phyloP scores from a whole-genome alignment of 768 basidiomycete genomes.

The Pisolithus orientalis region DNA sequence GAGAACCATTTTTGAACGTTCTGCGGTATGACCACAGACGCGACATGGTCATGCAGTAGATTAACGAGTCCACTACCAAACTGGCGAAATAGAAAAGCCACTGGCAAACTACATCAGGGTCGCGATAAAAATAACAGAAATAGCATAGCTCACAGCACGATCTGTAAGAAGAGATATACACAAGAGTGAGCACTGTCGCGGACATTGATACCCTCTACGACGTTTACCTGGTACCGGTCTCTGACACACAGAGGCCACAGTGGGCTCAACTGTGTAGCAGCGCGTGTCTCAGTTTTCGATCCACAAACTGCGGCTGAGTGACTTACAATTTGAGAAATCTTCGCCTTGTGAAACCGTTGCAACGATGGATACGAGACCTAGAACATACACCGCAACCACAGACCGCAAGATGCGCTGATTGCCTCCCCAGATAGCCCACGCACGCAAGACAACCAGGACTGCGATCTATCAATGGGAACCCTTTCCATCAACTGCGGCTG shows the following conservation, averaged over 20 bases:
- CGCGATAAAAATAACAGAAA: neutral
- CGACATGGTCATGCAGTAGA: neutral
- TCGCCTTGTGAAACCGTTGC: neutral
- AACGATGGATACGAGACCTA: neutral
- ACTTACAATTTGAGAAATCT: neutral
- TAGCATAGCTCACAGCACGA: neutral
- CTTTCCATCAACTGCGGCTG: neutral
- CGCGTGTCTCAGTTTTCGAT: neutral
- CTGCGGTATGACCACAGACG: neutral
- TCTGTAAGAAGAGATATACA: neutral
- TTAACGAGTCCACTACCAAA: neutral
- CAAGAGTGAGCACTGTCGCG: neutral
- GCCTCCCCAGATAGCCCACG: neutral
- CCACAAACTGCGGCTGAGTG: neutral
- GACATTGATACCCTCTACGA: neutral
- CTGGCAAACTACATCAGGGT: neutral
- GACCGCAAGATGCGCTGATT: neutral
- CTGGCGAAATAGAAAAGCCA: neutral
- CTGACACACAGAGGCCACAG: neutral
- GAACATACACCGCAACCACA: neutral
- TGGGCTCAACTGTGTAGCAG: neutral
- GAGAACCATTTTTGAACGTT: neutral
- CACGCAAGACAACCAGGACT: neutral
- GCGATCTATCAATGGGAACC: neutral
- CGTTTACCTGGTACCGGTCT: neutral